Base-by-base conservation (phyloP, 2,329 filamentous ascomycete species). In the Tolypocladium endophyticum region DNA sequence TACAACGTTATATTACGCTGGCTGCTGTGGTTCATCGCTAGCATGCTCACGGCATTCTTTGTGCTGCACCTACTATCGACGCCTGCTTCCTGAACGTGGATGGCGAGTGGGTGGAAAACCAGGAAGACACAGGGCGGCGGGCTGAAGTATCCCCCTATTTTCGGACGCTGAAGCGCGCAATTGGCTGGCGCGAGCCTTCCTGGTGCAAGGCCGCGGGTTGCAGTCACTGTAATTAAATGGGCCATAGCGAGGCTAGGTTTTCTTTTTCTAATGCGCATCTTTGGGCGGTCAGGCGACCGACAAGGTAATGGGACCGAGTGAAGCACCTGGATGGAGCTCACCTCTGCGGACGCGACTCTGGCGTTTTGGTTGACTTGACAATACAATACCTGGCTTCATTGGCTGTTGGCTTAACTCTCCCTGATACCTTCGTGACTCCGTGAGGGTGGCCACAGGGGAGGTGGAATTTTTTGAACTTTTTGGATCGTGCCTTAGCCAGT, bases 1-100 rank as follows among this genome's bases (percentile, higher is more conserved):
- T 69, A 71, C 66, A 73, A 72, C 59, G 69, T 72, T 18, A 61
- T 66, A 9, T 61, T 72, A 0, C 65, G 70, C 23, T 69, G 67
- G 57, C 41, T 66, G 14, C 57, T 64, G 56, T 64, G 61, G 35
- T 58, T 68, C 11, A 4, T 60, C 23, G 25, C 68, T 1, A 25
- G 56, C 20, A 14, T 69, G 1, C 43, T 61, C 5, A 23, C 65
- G n/a, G n/a, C 67, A 23, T 38, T 58, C 11, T 53, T 59, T 20
- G 62, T 62, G 12, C 30, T n/a, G 12, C 30, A 28, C 20, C 4
- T 50, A 7, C 16, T 28, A 35, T 12, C 35, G 20, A 35, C 28
- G 30, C n/a, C 30, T 35, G 12, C 28, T 12, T 8, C 18, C 16
- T 6, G 3, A 33, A n/a, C 3, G 16, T 11, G 28, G 4, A 33